Evolutionary conservation across 2,329 filamentous ascomycete genomes (phyloP), one percentile per base, ranked within the genome.

Genomic region (Pyricularia grisea): DNA sequence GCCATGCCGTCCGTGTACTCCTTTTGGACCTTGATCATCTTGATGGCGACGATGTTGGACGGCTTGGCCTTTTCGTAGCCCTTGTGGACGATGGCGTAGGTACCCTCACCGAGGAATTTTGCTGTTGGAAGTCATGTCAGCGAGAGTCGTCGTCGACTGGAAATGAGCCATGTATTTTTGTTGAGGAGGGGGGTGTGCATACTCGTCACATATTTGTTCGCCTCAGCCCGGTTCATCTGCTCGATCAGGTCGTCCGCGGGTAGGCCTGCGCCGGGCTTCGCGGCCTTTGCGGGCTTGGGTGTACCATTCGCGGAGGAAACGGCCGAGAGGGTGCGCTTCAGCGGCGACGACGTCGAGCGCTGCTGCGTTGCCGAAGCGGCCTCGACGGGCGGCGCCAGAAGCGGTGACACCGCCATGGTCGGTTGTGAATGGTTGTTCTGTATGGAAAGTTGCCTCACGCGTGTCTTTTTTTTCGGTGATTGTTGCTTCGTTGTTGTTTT

Each of bases 31-130:
- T 95, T 95, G 82, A 95, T 95, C 81, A 94, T 95, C 79, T 96
- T 96, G 83, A 96, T 94, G 74, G 95, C 95, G 72, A 99, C 92
- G 68, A 91, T 87, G 61, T 88, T 86, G 42, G 85, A 84, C 6
- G 93, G 90, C 74, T 95, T 88, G 73, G 81, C 82, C 70, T 89
- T 87, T 65, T 95, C 85, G 79, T 94, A 91, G 68, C 94, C 95
- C 68, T 94, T 88, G 82, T 93, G 97, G 75, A 99, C 95, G 75
- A 96, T 90, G 77, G 95, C 95, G 78, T 99, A 99, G 72, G 95
- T 98, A 82, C 95, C 95, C 80, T 97, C 93, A 78, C 95, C 95
- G 70, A 99, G 88, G 77, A 95, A 95, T 78, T 92, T 93, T 76
- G 92, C 92, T 93, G 73, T 66, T 68, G 65, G n/a, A 23, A 6